These are phyloP conservation scores for Salmacisia buchloeana DNA, from an alignment of 1,284 basidiomycete species.

Conservation along the genomic window DNA sequence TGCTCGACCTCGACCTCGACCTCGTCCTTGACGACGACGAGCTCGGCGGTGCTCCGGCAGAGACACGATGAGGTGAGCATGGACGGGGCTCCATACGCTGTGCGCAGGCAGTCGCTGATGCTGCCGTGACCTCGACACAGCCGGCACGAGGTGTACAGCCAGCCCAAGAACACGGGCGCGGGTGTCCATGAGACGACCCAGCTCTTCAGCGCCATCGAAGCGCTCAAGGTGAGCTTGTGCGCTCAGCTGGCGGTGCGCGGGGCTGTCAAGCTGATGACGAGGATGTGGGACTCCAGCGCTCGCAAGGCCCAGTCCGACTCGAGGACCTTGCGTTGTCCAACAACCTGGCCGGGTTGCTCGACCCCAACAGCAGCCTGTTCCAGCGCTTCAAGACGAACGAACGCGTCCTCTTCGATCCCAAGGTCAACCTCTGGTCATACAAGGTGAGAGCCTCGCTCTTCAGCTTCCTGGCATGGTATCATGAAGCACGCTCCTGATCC, in stretches of 20 bases:
- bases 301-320: slow-evolving; percentile 72
- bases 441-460: slow-evolving; percentile 55
- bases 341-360: slow-evolving; percentile 56
- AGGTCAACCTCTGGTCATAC: slow-evolving; percentile 77
- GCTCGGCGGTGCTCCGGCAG: too few species aligned
- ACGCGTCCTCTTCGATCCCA: slow-evolving; percentile 59
- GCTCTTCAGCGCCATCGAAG: slow-evolving; percentile 73
- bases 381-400: slow-evolving; percentile 4
- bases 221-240: slow-evolving; percentile 63
- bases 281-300: slow-evolving; percentile 58
- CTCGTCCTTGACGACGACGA: too few species aligned
- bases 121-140: too few species aligned
- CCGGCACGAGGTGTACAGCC: slow-evolving; percentile 60
- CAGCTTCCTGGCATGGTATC: background rate
- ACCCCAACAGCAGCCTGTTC: background rate
- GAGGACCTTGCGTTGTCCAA: slow-evolving; percentile 77
- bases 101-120: too few species aligned
- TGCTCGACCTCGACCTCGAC: too few species aligned
- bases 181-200: slow-evolving; percentile 79
- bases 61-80: too few species aligned
- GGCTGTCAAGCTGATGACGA: too few species aligned
- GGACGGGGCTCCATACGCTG: too few species aligned
- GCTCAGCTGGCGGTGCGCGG: too few species aligned
- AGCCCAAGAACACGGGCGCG: slow-evolving; percentile 74
- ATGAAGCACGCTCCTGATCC: too few species aligned